Base-by-base conservation (phyloP, 352 stramenopile species). In the Globisporangium spiculum region DNA sequence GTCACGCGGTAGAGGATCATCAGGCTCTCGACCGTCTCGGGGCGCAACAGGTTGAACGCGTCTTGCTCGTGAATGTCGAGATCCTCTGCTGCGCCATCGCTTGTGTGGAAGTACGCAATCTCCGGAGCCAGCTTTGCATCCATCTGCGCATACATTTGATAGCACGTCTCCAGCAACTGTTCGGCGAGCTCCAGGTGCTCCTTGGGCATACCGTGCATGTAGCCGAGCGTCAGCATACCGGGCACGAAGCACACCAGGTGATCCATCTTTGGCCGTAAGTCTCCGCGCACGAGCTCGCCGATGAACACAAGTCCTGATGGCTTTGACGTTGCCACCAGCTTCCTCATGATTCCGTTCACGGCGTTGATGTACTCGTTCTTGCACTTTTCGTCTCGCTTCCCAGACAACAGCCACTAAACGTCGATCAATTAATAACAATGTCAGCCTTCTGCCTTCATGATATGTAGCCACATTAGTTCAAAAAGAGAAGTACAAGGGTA, bases 211-310 rank as follows among this genome's bases (percentile, higher is more conserved):
- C 86, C 86, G 65, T 93, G 75, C n/a, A 79, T 63, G 65, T 89
- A 86, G 7, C 89, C 91, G 1, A 98, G 80, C 1, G 89, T 79
- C 8, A 97, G 75, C 83, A 96, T 92, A 26, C 90, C 92, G 0
- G 92, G 90, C 18, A 97, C 74, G 62, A 97, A 98, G 75, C 93
- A 98, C 36, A 95, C 81, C 48, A 98, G 73, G 67, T 98, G 93
- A 69, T 98, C 88, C 84, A 94, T 94, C 70, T 91, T 90, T 27
- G 81, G 78, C 32, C 77, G 67, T 2, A 94, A 72, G 18, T 81
- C 68, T 41, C 73, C 77, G 48, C 80, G 63, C 20, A 90, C 74
- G 30, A 90, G 73, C 75, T 94, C 89, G 1, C 80, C 85, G 65
- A 94, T 86, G 56, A 91, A 90, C 20, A 82, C 73, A 2, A 84